Percentiles rank a stretch among this genome's conserved stretches.
Evolutionary conservation across 1,284 basidiomycete species (phyloP).

Genomic region (Meripilus lineatus): DNA sequence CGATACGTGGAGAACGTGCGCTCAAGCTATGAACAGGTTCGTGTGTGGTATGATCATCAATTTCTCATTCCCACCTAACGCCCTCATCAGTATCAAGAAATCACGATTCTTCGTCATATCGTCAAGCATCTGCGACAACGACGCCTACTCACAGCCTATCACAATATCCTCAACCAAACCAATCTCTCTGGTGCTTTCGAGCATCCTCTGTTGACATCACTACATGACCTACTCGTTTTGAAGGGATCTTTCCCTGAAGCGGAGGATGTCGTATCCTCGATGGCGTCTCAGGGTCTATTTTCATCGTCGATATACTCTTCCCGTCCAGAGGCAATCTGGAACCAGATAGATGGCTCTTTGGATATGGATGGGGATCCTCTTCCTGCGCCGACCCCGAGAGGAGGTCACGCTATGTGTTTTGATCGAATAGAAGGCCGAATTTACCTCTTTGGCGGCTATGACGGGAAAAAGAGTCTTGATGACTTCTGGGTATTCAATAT

Average conservation of each 20-base stretch:
- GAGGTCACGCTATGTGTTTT: conserved; percentile 82
- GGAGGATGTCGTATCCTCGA: conserved; percentile 48
- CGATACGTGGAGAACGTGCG: conserved; percentile 49
- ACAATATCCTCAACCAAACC: conserved; percentile 53
- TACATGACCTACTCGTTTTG: conserved; percentile 65
- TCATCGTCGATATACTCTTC: conserved; percentile 51
- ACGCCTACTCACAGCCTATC: conserved; percentile 64
- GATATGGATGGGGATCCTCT: conserved; percentile 46
- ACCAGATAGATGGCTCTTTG: conserved; percentile 34
- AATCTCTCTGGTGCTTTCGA: conserved; percentile 41
- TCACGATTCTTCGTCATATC: conserved; percentile 57
- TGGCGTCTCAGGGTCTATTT: conserved; percentile 53
- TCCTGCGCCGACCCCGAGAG: conserved; percentile 42
- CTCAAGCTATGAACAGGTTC: conserved; percentile 54
- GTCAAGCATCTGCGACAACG: conserved; percentile 79
- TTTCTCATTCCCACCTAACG: conserved; percentile 10
- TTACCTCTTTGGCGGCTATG: conserved; percentile 80
- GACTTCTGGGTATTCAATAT: conserved; percentile 81
- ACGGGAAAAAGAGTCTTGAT: conserved; percentile 67
- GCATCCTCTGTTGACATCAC: conserved; percentile 63
- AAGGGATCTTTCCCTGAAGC: conserved; percentile 59
- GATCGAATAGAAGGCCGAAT: conserved; percentile 60
- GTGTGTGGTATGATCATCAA: not conserved
- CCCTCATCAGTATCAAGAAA: conserved; percentile 55
- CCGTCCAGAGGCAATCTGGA: conserved; percentile 56